These are phyloP conservation scores for Pestalotiopsis sp. DNA, from an alignment of 2,329 filamentous ascomycete species.

Conservation along the genomic window DNA sequence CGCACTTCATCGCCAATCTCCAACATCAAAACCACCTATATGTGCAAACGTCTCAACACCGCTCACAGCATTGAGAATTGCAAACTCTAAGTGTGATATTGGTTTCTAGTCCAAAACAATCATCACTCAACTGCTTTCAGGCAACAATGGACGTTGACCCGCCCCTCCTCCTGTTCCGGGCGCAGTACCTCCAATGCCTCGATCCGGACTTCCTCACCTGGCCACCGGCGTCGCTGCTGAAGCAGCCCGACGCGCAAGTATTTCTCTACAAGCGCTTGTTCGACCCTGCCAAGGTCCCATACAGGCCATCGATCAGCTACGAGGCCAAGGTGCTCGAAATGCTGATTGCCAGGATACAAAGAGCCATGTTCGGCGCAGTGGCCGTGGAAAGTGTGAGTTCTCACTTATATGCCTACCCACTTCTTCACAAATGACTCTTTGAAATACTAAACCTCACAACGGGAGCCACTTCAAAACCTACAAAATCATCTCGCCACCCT, in stretches of 20 bases:
- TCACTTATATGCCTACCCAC: not conserved
- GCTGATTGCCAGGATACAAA: constrained; percentile 59
- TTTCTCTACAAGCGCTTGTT: constrained; percentile 61
- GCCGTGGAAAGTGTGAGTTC: constrained; percentile 51
- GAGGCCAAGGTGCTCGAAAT: constrained; percentile 61
- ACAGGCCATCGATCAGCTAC: constrained; percentile 61
- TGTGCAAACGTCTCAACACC: not conserved
- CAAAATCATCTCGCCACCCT: constrained; percentile 57
- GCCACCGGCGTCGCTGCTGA: constrained; percentile 29
- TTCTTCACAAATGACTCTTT: constrained; percentile 36
- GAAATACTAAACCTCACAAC: constrained; percentile 10
- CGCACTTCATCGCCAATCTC: not conserved
- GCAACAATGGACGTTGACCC: constrained; percentile 23
- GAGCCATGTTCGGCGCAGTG: constrained; percentile 54
- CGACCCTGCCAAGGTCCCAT: constrained; percentile 43
- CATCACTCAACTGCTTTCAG: not conserved
- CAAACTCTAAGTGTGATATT: no score
- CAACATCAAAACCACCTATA: not conserved
- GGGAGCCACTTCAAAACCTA: constrained; percentile 67
- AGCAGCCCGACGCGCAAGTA: constrained; percentile 27
- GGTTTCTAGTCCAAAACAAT: no score
- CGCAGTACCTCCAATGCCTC: constrained; percentile 34
- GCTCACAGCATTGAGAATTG: no score
- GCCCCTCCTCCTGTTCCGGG: constrained; percentile 28
- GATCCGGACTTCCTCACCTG: constrained; percentile 35